Conservation (phyloP, 805 yeast genomes). For the Starmerella stigmatis region DNA sequence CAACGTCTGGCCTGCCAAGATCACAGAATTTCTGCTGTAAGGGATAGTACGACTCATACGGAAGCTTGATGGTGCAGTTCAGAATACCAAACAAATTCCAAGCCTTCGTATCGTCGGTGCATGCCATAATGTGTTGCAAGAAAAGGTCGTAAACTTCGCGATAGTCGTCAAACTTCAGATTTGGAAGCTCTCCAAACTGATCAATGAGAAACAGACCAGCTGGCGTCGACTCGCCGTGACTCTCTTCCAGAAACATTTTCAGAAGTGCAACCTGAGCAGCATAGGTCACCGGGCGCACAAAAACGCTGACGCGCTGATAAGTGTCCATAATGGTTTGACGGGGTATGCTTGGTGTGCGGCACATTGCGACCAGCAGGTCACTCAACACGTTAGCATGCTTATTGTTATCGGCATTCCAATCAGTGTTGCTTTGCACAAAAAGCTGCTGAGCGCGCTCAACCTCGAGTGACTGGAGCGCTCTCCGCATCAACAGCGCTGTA, state of each 20-base stretch:
- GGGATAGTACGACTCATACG: constrained; percentile 49
- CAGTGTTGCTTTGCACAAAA: constrained; percentile 36
- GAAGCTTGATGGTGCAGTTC: constrained; percentile 45
- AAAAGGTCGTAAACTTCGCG: constrained; percentile 37
- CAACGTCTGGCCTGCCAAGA: constrained; percentile 47
- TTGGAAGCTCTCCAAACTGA: constrained; percentile 34
- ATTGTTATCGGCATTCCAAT: constrained; percentile 36
- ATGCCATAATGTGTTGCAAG: constrained; percentile 37
- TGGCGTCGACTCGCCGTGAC: constrained; percentile 29
- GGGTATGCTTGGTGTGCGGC: constrained; percentile 26
- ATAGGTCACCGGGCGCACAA: constrained; percentile 33
- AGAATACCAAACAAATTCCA: constrained; percentile 53
- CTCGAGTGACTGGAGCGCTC: constrained; percentile 28
- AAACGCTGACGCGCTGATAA: constrained; percentile 37
- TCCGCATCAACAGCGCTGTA: constrained; percentile 32
- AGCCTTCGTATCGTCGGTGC: constrained; percentile 35
- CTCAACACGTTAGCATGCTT: constrained; percentile 23
- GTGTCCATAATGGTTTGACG: constrained; percentile 28
- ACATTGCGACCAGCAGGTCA: constrained; percentile 28
- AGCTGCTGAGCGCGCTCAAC: constrained; percentile 29
- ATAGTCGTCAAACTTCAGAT: constrained; percentile 25
- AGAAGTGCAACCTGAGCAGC: constrained; percentile 35
- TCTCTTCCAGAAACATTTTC: constrained; percentile 32
- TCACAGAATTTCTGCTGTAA: constrained; percentile 47
- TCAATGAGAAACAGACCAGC: constrained; percentile 36